These are phyloP conservation scores for Canna indica DNA, from an alignment of 176 grass and related monocot species.

Conservation along the genomic window DNA sequence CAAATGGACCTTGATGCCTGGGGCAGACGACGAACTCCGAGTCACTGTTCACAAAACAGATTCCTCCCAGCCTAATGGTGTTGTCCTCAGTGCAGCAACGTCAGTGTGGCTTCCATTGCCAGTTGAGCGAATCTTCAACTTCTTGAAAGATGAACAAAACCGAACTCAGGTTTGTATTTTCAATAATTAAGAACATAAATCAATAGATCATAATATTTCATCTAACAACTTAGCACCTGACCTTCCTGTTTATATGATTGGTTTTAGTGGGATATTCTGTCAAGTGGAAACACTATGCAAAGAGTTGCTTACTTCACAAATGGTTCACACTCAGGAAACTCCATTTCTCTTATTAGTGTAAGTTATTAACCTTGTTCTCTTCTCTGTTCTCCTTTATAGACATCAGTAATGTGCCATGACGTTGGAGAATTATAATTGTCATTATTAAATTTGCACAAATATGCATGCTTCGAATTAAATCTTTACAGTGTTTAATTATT, in stretches of 20 bases:
- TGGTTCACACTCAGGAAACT: conserved; percentile 64
- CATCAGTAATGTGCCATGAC: too few species aligned
- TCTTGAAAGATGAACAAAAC: conserved; percentile 59
- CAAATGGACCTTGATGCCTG: conserved; percentile 50
- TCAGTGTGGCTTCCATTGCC: conserved; percentile 74
- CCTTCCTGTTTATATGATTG: conserved; percentile 6
- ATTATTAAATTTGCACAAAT: too few species aligned
- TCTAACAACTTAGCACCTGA: too few species aligned
- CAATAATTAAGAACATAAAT: not conserved
- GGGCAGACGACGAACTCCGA: conserved; percentile 40
- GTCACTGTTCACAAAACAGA: conserved; percentile 45
- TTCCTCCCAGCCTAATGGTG: conserved; percentile 51
- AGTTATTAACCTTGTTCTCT: not conserved
- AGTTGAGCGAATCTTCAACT: conserved; percentile 49
- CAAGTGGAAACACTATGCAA: conserved; percentile 54
- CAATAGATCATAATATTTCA: too few species aligned
- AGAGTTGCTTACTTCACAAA: conserved; percentile 55
- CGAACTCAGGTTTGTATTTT: conserved; percentile 45
- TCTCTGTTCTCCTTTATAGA: too few species aligned
- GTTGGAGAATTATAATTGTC: too few species aligned
- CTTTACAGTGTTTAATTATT: not conserved
- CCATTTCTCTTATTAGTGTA: conserved; percentile 69
- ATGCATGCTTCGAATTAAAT: too few species aligned
- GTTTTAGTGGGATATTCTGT: conserved; percentile 74
- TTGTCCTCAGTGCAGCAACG: conserved; percentile 64